phyloP scores from a whole-genome alignment of 306 rosid genomes.

The Trifolium pratense region DNA sequence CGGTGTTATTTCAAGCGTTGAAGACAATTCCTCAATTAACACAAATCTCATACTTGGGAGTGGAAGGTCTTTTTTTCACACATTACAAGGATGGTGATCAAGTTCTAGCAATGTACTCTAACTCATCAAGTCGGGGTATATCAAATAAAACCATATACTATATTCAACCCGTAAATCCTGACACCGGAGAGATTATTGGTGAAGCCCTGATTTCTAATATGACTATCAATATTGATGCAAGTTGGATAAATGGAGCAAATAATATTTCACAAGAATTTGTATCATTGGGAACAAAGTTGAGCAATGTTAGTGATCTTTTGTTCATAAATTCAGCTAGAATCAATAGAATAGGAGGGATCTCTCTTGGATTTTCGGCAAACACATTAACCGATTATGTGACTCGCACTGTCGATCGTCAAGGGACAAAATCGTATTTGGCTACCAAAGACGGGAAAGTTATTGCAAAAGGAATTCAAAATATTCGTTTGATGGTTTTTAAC shows the following conservation, averaged over 20 bases:
- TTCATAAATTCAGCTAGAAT: constrained; percentile 52
- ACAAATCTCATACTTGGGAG: constrained; percentile 57
- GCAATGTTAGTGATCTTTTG: constrained; percentile 31
- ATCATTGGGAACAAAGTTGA: constrained; percentile 52
- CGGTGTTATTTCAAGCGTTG: constrained; percentile 54
- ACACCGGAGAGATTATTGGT: constrained; percentile 51
- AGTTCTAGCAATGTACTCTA: constrained; percentile 54
- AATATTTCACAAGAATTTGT: constrained; percentile 40
- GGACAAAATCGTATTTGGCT: constrained; percentile 45
- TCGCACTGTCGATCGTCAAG: constrained; percentile 34
- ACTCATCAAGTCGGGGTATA: constrained; percentile 45
- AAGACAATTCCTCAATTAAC: constrained; percentile 51
- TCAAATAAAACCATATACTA: constrained; percentile 30
- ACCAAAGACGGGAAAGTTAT: constrained; percentile 55
- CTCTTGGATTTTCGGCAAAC: constrained; percentile 52
- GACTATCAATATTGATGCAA: constrained; percentile 31
- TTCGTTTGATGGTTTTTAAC: constrained; percentile 39
- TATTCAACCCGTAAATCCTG: constrained; percentile 48
- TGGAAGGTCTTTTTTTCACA: constrained; percentile 57
- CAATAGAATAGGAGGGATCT: constrained; percentile 41
- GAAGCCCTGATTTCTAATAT: constrained; percentile 33
- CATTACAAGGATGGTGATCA: constrained; percentile 48
- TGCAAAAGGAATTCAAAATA: constrained; percentile 41
- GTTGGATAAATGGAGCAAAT: constrained; percentile 40
- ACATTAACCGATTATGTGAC: constrained; percentile 37